These are phyloP conservation scores for Saccharum hybrid DNA, from an alignment of 202 grass and related monocot species.

Conservation along the genomic window DNA sequence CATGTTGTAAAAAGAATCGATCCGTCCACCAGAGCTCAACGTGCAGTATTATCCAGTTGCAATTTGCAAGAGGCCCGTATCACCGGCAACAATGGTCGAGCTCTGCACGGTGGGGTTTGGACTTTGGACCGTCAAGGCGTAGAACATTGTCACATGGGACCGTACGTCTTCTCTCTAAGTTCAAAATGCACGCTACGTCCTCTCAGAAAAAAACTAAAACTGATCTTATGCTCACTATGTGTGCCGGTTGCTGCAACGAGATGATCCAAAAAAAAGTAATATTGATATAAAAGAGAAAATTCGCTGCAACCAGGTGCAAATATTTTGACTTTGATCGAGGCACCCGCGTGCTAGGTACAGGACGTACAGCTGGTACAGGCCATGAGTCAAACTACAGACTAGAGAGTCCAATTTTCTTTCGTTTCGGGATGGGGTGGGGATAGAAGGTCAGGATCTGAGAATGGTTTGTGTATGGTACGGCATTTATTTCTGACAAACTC, in stretches of 20 bases:
- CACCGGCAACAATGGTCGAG: neutral
- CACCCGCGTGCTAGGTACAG: neutral
- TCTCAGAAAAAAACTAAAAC: too few relatives aligned
- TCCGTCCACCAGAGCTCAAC: neutral
- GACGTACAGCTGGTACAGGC: neutral
- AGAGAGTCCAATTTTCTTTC: neutral
- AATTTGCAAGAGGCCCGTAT: neutral
- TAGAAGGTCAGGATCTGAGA: neutral
- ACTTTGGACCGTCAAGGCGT: neutral
- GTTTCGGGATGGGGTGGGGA: neutral
- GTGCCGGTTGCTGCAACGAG: neutral
- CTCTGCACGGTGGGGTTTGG: neutral
- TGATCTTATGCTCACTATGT: neutral
- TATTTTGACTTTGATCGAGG: conserved; percentile 13
- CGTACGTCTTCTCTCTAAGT: neutral
- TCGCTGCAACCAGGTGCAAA: neutral
- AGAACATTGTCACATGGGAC: neutral
- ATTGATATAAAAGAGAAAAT: neutral
- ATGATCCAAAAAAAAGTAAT: neutral
- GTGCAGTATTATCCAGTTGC: neutral
- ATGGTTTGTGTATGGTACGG: too few relatives aligned
- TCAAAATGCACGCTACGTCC: neutral
- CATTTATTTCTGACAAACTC: too few relatives aligned
- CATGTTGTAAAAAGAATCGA: neutral
- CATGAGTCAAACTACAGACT: conserved; percentile 1